Conservation (phyloP, 768 basidiomycete genomes). For the Mycena maculata region DNA sequence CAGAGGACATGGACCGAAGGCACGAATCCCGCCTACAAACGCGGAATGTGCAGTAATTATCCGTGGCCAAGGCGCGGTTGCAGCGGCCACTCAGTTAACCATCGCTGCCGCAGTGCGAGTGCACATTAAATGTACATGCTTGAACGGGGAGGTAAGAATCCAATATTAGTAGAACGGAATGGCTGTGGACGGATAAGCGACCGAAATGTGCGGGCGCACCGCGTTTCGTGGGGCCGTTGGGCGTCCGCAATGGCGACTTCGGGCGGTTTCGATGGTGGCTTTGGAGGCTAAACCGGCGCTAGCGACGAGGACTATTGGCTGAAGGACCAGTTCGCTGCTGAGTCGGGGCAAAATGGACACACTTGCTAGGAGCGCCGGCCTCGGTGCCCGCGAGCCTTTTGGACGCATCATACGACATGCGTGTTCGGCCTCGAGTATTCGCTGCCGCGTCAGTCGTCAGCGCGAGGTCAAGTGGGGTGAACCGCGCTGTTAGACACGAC, state of each 20-base stretch:
- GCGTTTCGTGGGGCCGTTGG: no score
- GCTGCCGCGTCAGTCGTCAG: neutral
- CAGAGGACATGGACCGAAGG: neutral
- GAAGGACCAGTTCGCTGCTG: neutral
- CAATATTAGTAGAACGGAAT: no score
- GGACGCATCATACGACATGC: neutral
- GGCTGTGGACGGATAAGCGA: no score
- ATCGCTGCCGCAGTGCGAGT: no score
- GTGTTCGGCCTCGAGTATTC: neutral
- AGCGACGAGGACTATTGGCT: neutral
- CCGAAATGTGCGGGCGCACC: no score
- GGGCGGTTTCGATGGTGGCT: neutral
- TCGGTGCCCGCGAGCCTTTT: neutral
- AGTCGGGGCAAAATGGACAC: neutral
- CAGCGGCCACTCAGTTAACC: no score
- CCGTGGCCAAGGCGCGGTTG: no score
- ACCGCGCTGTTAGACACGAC: neutral
- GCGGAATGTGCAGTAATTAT: no score
- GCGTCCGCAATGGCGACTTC: neutral
- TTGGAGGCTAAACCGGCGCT: neutral
- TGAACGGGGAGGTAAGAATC: no score
- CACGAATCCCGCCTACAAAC: no score
- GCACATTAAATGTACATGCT: no score
- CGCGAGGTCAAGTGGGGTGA: no score
- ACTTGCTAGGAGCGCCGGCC: neutral